Evolutionary conservation across 83 land plant species (phyloP).

Genomic region (Picea engelmannii): DNA sequence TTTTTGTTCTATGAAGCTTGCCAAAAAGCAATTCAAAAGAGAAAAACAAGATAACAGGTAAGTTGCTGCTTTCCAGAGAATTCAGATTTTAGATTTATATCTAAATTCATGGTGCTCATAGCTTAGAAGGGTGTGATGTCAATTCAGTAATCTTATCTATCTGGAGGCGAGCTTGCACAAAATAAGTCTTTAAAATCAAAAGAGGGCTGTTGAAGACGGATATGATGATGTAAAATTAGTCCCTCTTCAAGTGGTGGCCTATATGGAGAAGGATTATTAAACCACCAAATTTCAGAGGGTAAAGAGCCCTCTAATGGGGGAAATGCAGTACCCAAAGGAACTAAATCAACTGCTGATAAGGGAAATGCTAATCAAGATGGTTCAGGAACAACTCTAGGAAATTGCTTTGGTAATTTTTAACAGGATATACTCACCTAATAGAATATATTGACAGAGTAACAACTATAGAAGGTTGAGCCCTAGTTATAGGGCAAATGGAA

Average conservation of each 20-base stretch:
- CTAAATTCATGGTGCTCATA: background rate
- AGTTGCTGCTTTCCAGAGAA: background rate
- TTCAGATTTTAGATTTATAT: background rate
- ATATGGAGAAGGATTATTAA: constrained; percentile 2
- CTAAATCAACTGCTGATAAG: constrained; percentile 15
- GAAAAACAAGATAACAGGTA: constrained; percentile 33
- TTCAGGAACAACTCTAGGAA: background rate
- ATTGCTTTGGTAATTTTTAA: constrained; percentile 15
- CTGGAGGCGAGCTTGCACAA: background rate
- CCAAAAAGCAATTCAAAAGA: constrained; percentile 52
- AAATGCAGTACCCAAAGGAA: constrained; percentile 1
- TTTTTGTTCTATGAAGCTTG: constrained; percentile 58
- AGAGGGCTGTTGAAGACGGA: constrained; percentile 25
- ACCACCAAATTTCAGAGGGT: background rate
- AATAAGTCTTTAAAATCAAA: background rate
- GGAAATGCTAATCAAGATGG: constrained; percentile 5
- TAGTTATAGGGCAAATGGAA: constrained; percentile 14
- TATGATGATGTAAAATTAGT: constrained; percentile 9
- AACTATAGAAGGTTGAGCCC: constrained; percentile 20
- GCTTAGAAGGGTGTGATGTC: background rate
- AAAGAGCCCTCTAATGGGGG: background rate
- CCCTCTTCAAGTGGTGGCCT: background rate
- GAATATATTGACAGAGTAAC: constrained; percentile 14
- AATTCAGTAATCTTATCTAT: background rate
- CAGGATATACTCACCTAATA: constrained; percentile 21